phyloP scores from a whole-genome alignment of 2,329 filamentous ascomycete species.

The Trichoderma atrobrunneum region DNA sequence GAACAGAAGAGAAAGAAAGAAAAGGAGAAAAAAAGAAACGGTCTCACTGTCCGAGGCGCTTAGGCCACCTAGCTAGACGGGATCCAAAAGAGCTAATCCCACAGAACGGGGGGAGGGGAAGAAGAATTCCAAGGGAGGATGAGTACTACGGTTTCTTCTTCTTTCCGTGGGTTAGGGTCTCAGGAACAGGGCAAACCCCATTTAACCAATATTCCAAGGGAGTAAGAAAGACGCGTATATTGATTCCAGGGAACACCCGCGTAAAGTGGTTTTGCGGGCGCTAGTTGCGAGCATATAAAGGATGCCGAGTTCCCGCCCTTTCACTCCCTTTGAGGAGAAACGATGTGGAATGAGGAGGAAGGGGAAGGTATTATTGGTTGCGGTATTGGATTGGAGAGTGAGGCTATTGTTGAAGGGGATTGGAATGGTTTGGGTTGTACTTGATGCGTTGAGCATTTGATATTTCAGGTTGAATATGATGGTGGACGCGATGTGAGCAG shows the following conservation, averaged over 20 bases:
- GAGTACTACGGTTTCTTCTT: not conserved
- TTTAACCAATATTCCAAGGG: not conserved
- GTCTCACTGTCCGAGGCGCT: not conserved
- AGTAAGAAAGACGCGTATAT: not conserved
- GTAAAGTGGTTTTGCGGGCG: conserved; percentile 11
- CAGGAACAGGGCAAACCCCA: not conserved
- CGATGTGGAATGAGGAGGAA: not conserved
- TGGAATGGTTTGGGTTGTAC: not conserved
- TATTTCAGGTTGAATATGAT: not conserved
- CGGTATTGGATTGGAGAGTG: not conserved
- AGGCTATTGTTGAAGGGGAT: not conserved
- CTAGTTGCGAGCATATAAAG: conserved; percentile 1
- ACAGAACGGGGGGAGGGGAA: not conserved
- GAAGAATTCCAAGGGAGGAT: not conserved
- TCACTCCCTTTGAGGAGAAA: not conserved
- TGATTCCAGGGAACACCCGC: not conserved
- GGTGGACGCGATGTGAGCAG: not conserved
- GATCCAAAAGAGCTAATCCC: not conserved
- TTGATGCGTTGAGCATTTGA: not conserved
- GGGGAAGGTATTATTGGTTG: conserved; percentile 6
- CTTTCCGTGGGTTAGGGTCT: not conserved
- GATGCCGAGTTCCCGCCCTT: not conserved
- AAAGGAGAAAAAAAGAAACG: not conserved
- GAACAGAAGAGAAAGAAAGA: not conserved
- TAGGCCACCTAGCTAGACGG: not conserved